Evolutionary conservation across 1,284 basidiomycete genomes (phyloP).

Genomic region (Ustanciosporium gigantosporum): DNA sequence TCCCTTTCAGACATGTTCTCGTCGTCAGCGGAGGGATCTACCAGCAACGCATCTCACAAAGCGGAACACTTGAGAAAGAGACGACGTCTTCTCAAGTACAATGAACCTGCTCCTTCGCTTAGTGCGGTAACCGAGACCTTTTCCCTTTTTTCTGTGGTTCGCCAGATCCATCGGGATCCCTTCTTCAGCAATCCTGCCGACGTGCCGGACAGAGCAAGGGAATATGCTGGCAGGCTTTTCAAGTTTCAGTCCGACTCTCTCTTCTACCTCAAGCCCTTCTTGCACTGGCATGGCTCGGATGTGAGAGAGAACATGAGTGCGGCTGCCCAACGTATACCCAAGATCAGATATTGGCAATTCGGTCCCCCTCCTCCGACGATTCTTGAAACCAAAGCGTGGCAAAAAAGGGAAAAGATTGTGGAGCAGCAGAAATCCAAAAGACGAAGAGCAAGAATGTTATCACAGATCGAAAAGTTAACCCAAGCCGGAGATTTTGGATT

Average conservation of each 20-base stretch:
- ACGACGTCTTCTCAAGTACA: constrained; percentile 7
- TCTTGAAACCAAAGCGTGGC: constrained; percentile 34
- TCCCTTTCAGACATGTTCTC: too few relatives aligned
- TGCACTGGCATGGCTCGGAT: constrained; percentile 18
- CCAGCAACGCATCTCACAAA: background rate
- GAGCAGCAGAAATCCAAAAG: constrained; percentile 21
- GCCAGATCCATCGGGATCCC: constrained; percentile 74
- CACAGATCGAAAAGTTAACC: constrained; percentile 76
- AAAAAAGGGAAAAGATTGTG: constrained; percentile 16
- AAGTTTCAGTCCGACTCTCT: constrained; percentile 66
- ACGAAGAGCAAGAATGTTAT: constrained; percentile 22
- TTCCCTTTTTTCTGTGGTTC: constrained; percentile 67
- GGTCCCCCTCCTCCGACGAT: constrained; percentile 43
- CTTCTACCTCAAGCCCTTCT: constrained; percentile 58
- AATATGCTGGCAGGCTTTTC: constrained; percentile 80
- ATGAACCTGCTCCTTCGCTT: constrained; percentile 21
- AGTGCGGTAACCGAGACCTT: constrained; percentile 66
- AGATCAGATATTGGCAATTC: constrained; percentile 62
- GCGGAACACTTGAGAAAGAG: background rate
- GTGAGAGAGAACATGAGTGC: constrained; percentile 1
- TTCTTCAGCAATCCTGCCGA: constrained; percentile 67
- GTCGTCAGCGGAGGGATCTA: background rate
- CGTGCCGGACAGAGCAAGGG: constrained; percentile 71
- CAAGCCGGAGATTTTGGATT: constrained; percentile 70
- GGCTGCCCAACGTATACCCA: background rate